Evolutionary conservation across 495 filamentous ascomycete genomes (phyloP).

Genomic region (Talaromyces liani): DNA sequence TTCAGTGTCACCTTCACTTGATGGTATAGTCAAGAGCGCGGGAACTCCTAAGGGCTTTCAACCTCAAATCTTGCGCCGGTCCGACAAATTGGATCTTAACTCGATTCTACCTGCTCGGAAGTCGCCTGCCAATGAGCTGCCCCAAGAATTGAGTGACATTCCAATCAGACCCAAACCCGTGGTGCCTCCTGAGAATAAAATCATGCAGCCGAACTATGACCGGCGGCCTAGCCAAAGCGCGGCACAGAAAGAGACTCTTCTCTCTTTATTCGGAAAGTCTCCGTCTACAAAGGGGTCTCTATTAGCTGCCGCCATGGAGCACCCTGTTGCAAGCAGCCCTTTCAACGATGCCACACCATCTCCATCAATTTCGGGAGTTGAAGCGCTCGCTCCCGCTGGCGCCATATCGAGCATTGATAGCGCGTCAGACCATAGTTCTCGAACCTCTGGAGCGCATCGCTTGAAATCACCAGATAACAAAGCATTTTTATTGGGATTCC

Average conservation of each 20-base stretch:
- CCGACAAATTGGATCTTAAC: slow-evolving; percentile 29
- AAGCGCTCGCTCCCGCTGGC: slow-evolving; percentile 31
- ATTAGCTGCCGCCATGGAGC: slow-evolving; percentile 13
- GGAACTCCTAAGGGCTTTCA: slow-evolving; percentile 45
- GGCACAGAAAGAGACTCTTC: slow-evolving; percentile 60
- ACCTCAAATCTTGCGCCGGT: slow-evolving; percentile 52
- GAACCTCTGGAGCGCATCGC: slow-evolving; percentile 31
- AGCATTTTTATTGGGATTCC: slow-evolving; percentile 71
- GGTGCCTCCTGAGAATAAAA: slow-evolving; percentile 13
- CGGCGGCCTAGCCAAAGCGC: slow-evolving; percentile 40
- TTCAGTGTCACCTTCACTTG: slow-evolving; percentile 12
- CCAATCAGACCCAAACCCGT: slow-evolving; percentile 9
- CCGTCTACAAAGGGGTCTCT: slow-evolving; percentile 17
- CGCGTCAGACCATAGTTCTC: slow-evolving; percentile 35
- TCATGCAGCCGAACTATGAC: slow-evolving; percentile 18
- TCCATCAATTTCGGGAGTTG: slow-evolving; percentile 26
- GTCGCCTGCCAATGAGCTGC: slow-evolving; percentile 14
- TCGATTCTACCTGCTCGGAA: slow-evolving; percentile 15
- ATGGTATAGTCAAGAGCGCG: slow-evolving; percentile 15
- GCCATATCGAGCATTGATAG: slow-evolving; percentile 33
- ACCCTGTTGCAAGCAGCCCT: slow-evolving; percentile 10
- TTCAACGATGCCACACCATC: slow-evolving; percentile 26
- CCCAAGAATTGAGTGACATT: slow-evolving; percentile 16
- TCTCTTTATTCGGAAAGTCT: slow-evolving; percentile 65
- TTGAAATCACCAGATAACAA: slow-evolving; percentile 63